A percentile compares a stretch with the other conserved stretches of the same genome.
phyloP scores from a whole-genome alignment of 1,139 yeast genomes.

The Pichia inconspicua region DNA sequence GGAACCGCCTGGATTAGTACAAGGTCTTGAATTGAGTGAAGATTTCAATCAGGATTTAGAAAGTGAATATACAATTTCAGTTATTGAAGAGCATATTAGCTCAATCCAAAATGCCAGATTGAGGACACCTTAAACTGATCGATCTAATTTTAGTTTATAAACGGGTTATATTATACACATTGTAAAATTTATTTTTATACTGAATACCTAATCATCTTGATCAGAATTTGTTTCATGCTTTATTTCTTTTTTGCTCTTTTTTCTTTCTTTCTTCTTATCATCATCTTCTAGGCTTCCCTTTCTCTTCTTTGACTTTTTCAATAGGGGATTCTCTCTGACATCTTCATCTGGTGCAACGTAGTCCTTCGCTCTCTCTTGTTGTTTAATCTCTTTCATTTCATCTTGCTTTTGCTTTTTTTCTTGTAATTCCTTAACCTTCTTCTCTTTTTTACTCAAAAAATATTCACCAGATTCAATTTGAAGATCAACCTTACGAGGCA shows the following conservation, averaged over 20 bases:
- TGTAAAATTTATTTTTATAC: background rate
- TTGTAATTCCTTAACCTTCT: slow-evolving; percentile 60
- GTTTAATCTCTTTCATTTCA: slow-evolving; percentile 57
- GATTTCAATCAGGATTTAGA: background rate
- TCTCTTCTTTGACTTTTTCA: slow-evolving; percentile 24
- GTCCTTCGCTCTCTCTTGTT: slow-evolving; percentile 67
- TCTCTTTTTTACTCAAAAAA: slow-evolving; percentile 81
- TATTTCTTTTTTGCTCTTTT: slow-evolving; percentile 16
- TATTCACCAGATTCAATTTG: slow-evolving; percentile 98
- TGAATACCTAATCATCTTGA: background rate
- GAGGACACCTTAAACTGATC: slow-evolving; percentile 11
- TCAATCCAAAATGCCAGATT: slow-evolving; percentile 11
- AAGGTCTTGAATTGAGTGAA: background rate
- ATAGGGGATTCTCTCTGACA: slow-evolving; percentile 27
- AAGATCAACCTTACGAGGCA: slow-evolving; percentile 93
- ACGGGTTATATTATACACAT: background rate
- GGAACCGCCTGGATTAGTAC: background rate
- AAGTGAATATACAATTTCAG: slow-evolving; percentile 1
- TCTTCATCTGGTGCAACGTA: slow-evolving; percentile 79
- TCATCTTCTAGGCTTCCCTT: slow-evolving; percentile 20
- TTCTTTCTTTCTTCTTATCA: slow-evolving; percentile 21
- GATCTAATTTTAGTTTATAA: background rate
- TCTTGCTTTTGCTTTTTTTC: slow-evolving; percentile 76
- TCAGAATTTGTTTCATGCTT: background rate
- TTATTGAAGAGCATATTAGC: slow-evolving; percentile 11